phyloP scores from a whole-genome alignment of 2,329 filamentous ascomycete species.

The Exophiala sideris region DNA sequence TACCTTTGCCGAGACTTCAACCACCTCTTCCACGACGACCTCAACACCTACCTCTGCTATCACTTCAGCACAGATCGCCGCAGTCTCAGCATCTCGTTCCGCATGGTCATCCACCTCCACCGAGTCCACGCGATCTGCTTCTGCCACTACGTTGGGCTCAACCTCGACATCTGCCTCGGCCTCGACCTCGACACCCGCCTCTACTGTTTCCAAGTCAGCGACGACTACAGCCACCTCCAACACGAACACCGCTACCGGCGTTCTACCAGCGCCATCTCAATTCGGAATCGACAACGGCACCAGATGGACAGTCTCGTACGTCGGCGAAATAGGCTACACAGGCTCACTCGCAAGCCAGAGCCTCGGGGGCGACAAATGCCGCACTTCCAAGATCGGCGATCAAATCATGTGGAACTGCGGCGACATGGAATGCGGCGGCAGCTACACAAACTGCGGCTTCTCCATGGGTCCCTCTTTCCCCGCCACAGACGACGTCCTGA shows the following conservation, averaged over 20 bases:
- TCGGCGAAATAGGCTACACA: constrained; percentile 2
- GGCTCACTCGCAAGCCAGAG: not conserved
- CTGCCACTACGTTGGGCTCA: too few species aligned
- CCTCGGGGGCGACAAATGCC: constrained; percentile 4
- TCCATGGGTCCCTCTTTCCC: constrained; percentile 3
- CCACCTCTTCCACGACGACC: too few species aligned
- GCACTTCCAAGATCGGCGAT: not conserved
- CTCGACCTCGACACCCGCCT: too few species aligned
- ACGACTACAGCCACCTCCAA: not conserved
- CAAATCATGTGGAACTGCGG: constrained; percentile 11
- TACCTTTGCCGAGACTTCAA: too few species aligned
- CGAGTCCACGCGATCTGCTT: too few species aligned
- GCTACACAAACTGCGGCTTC: constrained; percentile 1
- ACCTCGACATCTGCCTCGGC: too few species aligned
- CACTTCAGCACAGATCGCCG: too few species aligned
- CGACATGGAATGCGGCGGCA: not conserved
- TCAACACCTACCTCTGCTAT: too few species aligned
- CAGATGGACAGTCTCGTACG: constrained; percentile 1
- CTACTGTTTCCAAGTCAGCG: too few species aligned
- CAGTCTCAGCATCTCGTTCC: too few species aligned
- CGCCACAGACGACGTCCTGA: constrained; percentile 4
- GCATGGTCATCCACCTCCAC: too few species aligned
- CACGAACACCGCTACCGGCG: not conserved
- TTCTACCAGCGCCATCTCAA: not conserved
- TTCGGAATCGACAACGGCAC: constrained; percentile 2